Percentiles rank a stretch among this genome's conserved stretches.
These are phyloP conservation scores for Cladosporium cucumerinum DNA, from an alignment of 2,329 filamentous ascomycete genomes.

Conservation along the genomic window DNA sequence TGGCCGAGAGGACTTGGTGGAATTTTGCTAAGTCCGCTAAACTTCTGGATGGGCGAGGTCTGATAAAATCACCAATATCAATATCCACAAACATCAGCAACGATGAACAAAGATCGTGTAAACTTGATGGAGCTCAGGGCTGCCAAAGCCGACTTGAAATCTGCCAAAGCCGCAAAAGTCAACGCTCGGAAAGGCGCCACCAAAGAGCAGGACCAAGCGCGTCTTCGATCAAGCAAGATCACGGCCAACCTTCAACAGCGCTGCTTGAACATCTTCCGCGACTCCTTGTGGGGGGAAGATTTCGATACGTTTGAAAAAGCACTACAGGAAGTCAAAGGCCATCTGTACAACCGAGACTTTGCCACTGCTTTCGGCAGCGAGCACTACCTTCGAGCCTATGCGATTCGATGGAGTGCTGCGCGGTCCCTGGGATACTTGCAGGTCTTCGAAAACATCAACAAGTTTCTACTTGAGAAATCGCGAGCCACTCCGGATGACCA, in stretches of 20 bases:
- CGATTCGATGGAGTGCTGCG: conserved; percentile 84
- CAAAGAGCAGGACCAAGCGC: neutral
- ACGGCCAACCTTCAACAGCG: conserved; percentile 6
- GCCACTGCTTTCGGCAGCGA: conserved; percentile 70
- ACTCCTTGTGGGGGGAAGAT: conserved; percentile 1
- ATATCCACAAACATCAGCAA: neutral
- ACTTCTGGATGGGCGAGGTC: neutral
- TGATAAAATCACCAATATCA: neutral
- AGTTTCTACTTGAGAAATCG: conserved; percentile 16
- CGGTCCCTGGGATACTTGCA: conserved; percentile 75
- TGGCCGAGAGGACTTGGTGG: neutral
- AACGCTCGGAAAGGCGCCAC: conserved; percentile 4
- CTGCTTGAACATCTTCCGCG: conserved; percentile 12
- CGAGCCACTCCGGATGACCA: conserved; percentile 9
- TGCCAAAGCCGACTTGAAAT: conserved; percentile 1
- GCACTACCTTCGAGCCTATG: conserved; percentile 76
- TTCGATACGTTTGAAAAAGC: neutral
- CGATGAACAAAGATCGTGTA: conserved; percentile 11
- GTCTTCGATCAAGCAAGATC: conserved; percentile 7
- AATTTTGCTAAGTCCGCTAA: conserved; percentile 3
- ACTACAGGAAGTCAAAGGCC: conserved; percentile 42
- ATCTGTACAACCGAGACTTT: conserved; percentile 85
- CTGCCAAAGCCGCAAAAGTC: conserved; percentile 2
- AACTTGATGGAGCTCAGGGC: neutral
- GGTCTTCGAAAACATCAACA: conserved; percentile 38